These are phyloP conservation scores for Leishmania tropica DNA, from an alignment of 208 protist species.

Conservation along the genomic window DNA sequence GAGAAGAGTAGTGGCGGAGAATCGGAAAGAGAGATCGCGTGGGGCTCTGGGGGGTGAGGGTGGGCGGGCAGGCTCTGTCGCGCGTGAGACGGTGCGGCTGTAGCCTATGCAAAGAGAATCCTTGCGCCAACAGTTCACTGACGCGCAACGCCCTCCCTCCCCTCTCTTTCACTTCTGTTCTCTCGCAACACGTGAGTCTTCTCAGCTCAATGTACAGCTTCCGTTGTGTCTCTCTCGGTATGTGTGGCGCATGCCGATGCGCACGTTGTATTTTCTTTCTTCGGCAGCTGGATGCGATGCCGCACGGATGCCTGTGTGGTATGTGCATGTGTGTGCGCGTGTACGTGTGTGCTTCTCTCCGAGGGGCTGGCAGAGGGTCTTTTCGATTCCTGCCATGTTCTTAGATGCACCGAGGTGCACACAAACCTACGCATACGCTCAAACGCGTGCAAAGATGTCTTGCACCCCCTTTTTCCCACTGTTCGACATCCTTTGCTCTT, in stretches of 20 bases:
- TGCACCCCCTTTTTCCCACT: neutral
- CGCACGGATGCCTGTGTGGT: neutral
- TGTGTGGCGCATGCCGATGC: neutral
- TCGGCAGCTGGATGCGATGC: neutral
- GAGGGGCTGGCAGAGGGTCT: neutral
- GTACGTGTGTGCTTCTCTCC: neutral
- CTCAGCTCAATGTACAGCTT: constrained; percentile 9
- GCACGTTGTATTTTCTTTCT: no score
- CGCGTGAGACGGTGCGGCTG: neutral
- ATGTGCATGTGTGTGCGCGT: neutral
- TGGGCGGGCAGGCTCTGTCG: neutral
- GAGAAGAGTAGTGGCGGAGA: neutral
- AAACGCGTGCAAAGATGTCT: neutral
- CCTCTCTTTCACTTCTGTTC: constrained; percentile 2
- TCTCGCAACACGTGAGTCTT: neutral
- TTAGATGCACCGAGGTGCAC: neutral
- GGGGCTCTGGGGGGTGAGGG: neutral
- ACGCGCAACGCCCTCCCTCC: no score
- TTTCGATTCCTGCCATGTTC: neutral
- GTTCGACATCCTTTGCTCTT: neutral
- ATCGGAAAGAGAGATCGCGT: neutral
- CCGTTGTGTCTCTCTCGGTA: neutral
- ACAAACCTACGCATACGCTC: neutral
- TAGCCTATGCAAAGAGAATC: neutral
- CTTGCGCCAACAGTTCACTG: neutral